Base-by-base conservation (phyloP, 2,329 filamentous ascomycete species). In the Fusarium begoniae region DNA sequence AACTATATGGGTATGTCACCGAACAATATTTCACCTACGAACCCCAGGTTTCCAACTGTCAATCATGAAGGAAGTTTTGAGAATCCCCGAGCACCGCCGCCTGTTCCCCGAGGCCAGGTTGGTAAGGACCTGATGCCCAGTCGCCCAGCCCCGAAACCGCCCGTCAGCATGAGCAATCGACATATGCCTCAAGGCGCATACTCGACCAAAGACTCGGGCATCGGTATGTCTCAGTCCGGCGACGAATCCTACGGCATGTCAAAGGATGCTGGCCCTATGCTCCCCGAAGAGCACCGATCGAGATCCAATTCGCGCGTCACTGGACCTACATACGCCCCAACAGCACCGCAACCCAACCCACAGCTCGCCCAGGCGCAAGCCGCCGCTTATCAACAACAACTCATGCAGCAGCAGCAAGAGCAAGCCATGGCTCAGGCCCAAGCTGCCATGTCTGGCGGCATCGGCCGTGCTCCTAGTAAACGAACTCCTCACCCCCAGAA, bases 61-160 rank as follows among this genome's bases (percentile, higher is more conserved):
- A 95, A 96, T 84, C 90, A 94, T 84, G 92, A 95, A 88, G 93
- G 94, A 81, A 98, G 94, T 86, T 99, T 98, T 83, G 96, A 98
- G 85, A 98, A 99, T 80, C 96, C 96, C 55, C 90, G 96, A 80
- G 94, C 96, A 24, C 94, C 96, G 44, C 96, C 96, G 73, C 96
- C 96, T 17, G 93, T 98, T 69, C 95, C 96, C 55, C 84, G 87
- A 66, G 84, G 83, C 66, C 84, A 82, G 50, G 81, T 84, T 47
- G 80, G 83, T 63, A 89, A 89, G 80, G 89, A 90, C 73, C 81
- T 88, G 70, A 88, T 97, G 80, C 95, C 96, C 56, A 93, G 90
- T 79, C 90, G 96, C 69, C 93, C 94, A 62, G 95, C 96, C 51
- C 96, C 95, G 58, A 94, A 93, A 82, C 94, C 96, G n/a, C 96